Base-by-base conservation (phyloP, 305 asterid species). In the Plantago coronopus region DNA sequence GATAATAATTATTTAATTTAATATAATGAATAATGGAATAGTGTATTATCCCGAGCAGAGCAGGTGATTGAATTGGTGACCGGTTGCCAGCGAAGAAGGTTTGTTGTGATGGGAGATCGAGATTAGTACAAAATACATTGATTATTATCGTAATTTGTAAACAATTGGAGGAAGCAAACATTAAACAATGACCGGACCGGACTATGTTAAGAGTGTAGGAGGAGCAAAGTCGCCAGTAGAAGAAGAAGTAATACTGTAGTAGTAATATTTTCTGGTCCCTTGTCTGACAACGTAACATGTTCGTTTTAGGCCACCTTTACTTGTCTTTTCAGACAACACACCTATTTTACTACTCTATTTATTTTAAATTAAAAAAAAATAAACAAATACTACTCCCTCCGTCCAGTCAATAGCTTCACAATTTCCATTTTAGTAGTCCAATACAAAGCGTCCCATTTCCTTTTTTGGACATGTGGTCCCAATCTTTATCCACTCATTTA, bases 221-320 rank as follows among this genome's bases (percentile, higher is more conserved):
- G 7, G 34, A 34, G 40, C 40, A 34, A 34, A 34, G 40, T 34
- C 40, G 2, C 38, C 20, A 51, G 57, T 23, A n/a, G n/a, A n/a
- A n/a, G n/a, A n/a, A n/a, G n/a, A n/a, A n/a, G n/a, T 27, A 25
- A 2, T 25, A 25, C 29, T 25, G n/a, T n/a, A 50, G 25, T 31
- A 51, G 57, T 62, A 65, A 40, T 56, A 50, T 50, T 56, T 58
- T 7, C 34, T 64, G 73, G 80, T 63, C 79, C 76, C 62, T n/a
- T 53, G 56, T 57, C 84, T 69, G 76, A 75, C 80, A 78, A 40
- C 42, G 3, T 59, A 66, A 72, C 78, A 72, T 72, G 76, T 78
- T 68, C 73, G 76, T 78, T 68, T 68, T 70, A 51, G 54, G 44
- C 50, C 48, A 48, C 50, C 48, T 53, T 43, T 55, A 40, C 18